Evolutionary conservation across 2,329 filamentous ascomycete species (phyloP).

Genomic region (Biscogniauxia mediterranea): DNA sequence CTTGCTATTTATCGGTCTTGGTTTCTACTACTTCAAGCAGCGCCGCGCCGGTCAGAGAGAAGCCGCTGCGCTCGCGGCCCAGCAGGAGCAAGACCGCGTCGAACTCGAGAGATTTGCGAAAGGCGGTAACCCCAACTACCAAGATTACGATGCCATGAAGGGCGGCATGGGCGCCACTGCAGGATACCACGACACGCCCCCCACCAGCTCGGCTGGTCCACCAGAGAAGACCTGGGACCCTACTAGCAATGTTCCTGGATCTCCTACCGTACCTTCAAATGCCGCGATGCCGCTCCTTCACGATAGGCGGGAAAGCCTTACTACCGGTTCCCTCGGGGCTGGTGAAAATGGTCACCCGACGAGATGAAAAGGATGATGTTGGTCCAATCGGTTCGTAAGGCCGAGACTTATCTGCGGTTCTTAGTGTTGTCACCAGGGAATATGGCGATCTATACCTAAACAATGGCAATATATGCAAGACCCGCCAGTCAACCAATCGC

Average conservation of each 20-base stretch:
- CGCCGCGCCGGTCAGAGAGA: conserved; percentile 52
- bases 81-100: conserved; percentile 45
- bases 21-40: conserved; percentile 56
- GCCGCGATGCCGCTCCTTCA: conserved; percentile 29
- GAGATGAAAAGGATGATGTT: not conserved
- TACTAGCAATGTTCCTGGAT: conserved; percentile 8
- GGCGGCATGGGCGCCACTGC: conserved; percentile 32
- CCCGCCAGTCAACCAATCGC: too few relatives aligned
- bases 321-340: not conserved
- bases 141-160: conserved; percentile 36
- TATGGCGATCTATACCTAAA: too few relatives aligned
- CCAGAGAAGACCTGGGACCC: conserved; percentile 33
- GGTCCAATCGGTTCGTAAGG: not conserved
- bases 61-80: conserved; percentile 44
- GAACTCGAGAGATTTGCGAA: conserved; percentile 51
- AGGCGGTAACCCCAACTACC: conserved; percentile 48
- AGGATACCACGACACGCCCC: conserved; percentile 32
- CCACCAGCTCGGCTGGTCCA: conserved; percentile 20
- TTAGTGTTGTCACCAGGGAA: not conserved
- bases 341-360: not conserved
- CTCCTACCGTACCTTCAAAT: not conserved
- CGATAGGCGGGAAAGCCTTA: conserved; percentile 4
- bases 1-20: conserved; percentile 31
- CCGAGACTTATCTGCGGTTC: not conserved
- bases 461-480: too few relatives aligned